Conservation (phyloP, 257 asterid species). For the Salvia miltiorrhiza region DNA sequence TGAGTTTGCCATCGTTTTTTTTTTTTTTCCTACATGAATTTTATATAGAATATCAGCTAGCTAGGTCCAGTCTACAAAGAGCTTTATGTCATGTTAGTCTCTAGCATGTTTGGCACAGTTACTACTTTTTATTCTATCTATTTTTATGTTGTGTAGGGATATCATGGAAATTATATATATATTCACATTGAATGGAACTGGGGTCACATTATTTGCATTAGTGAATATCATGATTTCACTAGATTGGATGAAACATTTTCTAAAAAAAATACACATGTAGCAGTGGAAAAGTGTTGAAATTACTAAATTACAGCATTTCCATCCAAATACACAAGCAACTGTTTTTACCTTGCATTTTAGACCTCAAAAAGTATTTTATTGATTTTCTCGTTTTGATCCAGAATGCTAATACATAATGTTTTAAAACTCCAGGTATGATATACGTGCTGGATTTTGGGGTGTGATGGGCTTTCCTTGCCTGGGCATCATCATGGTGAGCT, state of each 20-base stretch:
- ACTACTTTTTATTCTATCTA: too few species aligned
- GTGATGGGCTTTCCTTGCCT: slow-evolving; percentile 93
- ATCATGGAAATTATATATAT: background rate
- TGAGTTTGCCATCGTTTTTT: background rate
- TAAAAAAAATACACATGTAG: background rate
- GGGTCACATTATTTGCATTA: background rate
- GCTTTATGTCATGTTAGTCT: too few species aligned
- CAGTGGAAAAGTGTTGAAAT: background rate
- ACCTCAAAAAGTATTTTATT: background rate
- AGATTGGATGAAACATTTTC: background rate
- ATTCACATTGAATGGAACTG: background rate
- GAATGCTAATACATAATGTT: slow-evolving; percentile 20
- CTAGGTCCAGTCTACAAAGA: too few species aligned
- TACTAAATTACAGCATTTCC: background rate
- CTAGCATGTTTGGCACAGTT: too few species aligned
- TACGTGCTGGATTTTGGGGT: slow-evolving; percentile 95
- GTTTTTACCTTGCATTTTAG: background rate
- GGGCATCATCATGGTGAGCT: slow-evolving; percentile 79
- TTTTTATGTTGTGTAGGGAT: too few species aligned
- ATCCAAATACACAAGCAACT: background rate
- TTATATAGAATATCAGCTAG: background rate
- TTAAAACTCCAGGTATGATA: slow-evolving; percentile 65
- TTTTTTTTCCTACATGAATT: background rate
- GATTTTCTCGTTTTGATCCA: background rate
- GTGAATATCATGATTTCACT: background rate